Conservation (phyloP, 257 asterid species). For the Anisodus tanguticus region DNA sequence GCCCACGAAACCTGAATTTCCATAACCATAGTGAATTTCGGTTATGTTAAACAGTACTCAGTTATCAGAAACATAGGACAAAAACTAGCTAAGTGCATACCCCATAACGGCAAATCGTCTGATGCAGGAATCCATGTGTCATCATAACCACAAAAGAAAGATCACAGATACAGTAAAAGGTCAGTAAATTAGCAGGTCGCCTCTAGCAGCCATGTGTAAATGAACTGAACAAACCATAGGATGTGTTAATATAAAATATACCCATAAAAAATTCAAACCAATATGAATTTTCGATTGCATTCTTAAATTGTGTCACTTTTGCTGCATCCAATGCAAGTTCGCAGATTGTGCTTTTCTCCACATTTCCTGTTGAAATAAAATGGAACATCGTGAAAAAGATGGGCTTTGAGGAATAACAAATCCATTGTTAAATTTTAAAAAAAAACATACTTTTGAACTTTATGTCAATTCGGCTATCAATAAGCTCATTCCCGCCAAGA, state of each 20-base stretch:
- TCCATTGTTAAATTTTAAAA: constrained; percentile 7
- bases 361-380: constrained; percentile 53
- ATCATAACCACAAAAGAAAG: constrained; percentile 23
- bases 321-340: constrained; percentile 65
- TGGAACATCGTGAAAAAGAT: constrained; percentile 7
- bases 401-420: not conserved
- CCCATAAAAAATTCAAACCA: constrained; percentile 82
- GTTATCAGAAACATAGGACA: constrained; percentile 9
- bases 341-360: constrained; percentile 53
- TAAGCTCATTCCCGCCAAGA: constrained; percentile 72
- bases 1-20: constrained; percentile 63
- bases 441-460: constrained; percentile 60
- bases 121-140: constrained; percentile 39
- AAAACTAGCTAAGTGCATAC: constrained; percentile 45
- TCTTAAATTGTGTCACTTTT: constrained; percentile 66
- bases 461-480: constrained; percentile 74
- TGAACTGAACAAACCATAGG: not conserved
- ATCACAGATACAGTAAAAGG: constrained; percentile 43
- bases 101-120: constrained; percentile 88
- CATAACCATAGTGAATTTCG: constrained; percentile 2
- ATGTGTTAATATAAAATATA: constrained; percentile 37
- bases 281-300: constrained; percentile 67
- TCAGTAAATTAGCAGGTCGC: constrained; percentile 22
- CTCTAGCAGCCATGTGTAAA: constrained; percentile 5
- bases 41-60: constrained; percentile 19